Evolutionary conservation across 495 filamentous ascomycete species (phyloP).

Genomic region (Neurospora tetraspora): DNA sequence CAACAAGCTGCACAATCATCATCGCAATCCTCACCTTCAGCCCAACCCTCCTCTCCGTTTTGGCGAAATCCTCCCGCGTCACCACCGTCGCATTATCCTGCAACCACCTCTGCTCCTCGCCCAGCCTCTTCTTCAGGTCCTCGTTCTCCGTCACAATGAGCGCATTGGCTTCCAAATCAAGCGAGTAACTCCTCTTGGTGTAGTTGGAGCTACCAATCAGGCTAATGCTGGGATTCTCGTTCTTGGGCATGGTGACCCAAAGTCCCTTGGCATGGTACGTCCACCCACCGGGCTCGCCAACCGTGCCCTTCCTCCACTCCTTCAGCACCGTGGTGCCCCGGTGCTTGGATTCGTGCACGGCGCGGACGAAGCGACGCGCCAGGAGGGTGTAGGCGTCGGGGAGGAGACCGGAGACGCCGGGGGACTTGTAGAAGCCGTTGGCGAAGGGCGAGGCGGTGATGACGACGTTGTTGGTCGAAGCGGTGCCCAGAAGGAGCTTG

Average conservation of each 20-base stretch:
- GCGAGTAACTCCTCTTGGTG: constrained; percentile 81
- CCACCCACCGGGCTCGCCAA: constrained; percentile 76
- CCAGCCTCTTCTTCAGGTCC: constrained; percentile 58
- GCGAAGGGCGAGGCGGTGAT: constrained; percentile 90
- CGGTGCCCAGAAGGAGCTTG: constrained; percentile 62
- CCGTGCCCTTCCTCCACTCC: constrained; percentile 81
- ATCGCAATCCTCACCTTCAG: constrained; percentile 80
- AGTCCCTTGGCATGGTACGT: constrained; percentile 97
- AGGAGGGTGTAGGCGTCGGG: constrained; percentile 88
- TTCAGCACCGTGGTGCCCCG: constrained; percentile 55
- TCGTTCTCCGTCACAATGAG: constrained; percentile 75
- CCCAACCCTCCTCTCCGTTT: constrained; percentile 70
- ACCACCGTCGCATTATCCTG: constrained; percentile 58
- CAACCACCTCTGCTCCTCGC: constrained; percentile 69
- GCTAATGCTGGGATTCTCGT: constrained; percentile 58
- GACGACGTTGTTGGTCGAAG: constrained; percentile 60
- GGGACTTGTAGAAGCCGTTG: constrained; percentile 90
- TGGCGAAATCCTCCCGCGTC: constrained; percentile 64
- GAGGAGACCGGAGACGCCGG: constrained; percentile 79
- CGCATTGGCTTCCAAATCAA: constrained; percentile 83
- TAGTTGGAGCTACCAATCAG: constrained; percentile 92
- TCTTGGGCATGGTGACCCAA: constrained; percentile 68
- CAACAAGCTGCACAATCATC: constrained; percentile 73
- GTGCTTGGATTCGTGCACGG: constrained; percentile 51
- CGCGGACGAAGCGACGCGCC: constrained; percentile 67